Base-by-base conservation (phyloP, 306 rosid genomes). In the Begonia loranthoides region DNA sequence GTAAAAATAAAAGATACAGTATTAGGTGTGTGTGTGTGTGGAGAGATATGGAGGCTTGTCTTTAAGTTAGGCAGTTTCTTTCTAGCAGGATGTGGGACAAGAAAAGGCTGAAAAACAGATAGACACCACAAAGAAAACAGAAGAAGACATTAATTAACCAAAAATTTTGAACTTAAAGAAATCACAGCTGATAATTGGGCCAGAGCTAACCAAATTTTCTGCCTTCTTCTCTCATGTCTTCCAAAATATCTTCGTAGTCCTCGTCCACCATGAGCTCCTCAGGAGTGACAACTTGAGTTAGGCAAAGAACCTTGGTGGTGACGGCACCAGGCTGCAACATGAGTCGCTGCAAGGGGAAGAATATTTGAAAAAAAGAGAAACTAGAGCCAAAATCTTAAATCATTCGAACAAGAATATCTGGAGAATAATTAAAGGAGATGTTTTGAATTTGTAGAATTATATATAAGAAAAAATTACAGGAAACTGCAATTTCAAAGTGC, bases 171-270 rank as follows among this genome's bases (percentile, higher is more conserved):
- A 9, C 15, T 0, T 10, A 8, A 17, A 28, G 8, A 13, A 34
- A 19, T 19, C 22, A 28, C 36, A 28, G 36, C 36, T 28, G 36
- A 19, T 28, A 46, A 17, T 15, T 14, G 21, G 8, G 38, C 15
- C 47, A 43, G 13, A 40, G 70, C 69, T 51, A 73, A 84, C 94
- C 94, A 56, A 84, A 84, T 73, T 84, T 84, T 70, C 87, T 21
- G 73, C 94, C 80, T 51, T 84, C 94, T 59, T 80, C 87, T 55
- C 72, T 70, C 94, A 84, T 84, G 68, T 84, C 94, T 67, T 80
- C 90, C 68, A 78, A 59, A 60, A 84, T 84, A 70, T 84, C 94
- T 52, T 59, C 74, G 10, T 84, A 84, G 50, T 72, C 87, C 28
- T 56, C 75, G 45, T 77, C 78, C 54, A 80, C 71, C 47, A 38